Conservation (phyloP, 2,329 filamentous ascomycete species). For the Monosporascus sp. region DNA sequence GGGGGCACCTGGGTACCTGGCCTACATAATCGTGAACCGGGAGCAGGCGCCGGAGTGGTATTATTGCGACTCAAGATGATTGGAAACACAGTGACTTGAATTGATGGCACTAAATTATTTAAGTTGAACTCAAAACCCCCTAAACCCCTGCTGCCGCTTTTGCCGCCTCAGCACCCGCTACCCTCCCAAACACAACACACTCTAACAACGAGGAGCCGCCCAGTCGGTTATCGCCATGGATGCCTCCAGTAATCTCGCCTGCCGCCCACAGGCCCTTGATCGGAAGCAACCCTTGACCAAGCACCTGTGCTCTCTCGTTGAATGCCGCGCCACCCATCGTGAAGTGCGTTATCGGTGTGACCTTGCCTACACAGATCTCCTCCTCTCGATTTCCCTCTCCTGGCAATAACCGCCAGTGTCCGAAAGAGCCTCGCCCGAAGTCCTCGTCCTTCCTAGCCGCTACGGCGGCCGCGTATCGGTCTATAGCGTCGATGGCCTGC, state of each 20-base stretch:
- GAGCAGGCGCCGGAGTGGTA: no score
- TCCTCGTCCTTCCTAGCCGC: slow-evolving; percentile 34
- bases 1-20: no score
- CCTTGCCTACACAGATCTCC: slow-evolving; percentile 51
- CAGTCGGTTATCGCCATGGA: slow-evolving; percentile 59
- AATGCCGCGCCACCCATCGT: slow-evolving; percentile 63
- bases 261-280: slow-evolving; percentile 58
- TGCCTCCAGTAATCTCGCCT: slow-evolving; percentile 59
- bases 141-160: slow-evolving; percentile 1
- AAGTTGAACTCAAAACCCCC: no score
- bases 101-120: no score
- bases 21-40: no score
- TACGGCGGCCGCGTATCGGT: slow-evolving; percentile 44
- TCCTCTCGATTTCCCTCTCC: slow-evolving; percentile 42
- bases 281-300: slow-evolving; percentile 36
- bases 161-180: slow-evolving; percentile 48
- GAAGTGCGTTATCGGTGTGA: slow-evolving; percentile 62
- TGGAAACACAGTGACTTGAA: no score
- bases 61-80: no score
- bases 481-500: slow-evolving; percentile 36
- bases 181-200: slow-evolving; percentile 59
- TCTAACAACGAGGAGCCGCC: slow-evolving; percentile 59
- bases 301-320: slow-evolving; percentile 46
- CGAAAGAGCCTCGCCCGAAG: slow-evolving; percentile 47
- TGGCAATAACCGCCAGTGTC: slow-evolving; percentile 46